Evolutionary conservation across 2,329 filamentous ascomycete genomes (phyloP).

Genomic region (Fusarium sp.): DNA sequence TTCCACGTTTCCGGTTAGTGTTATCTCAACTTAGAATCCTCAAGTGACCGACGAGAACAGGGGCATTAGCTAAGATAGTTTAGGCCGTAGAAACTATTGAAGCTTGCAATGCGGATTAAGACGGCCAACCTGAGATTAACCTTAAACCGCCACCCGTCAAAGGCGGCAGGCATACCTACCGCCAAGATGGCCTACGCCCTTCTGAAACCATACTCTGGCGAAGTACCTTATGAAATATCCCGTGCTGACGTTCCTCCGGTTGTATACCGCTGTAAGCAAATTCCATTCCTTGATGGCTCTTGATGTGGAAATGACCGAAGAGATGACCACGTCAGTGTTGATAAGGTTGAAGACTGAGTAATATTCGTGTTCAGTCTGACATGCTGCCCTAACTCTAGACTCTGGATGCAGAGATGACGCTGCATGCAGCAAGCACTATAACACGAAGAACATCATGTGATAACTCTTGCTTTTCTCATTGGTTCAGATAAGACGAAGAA

Average conservation of each 20-base stretch:
- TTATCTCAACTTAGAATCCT: too few relatives aligned
- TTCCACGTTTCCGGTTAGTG: too few relatives aligned
- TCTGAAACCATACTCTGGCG: neutral
- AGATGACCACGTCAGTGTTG: neutral
- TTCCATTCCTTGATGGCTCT: neutral
- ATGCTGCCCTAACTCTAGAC: neutral
- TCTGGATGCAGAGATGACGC: neutral
- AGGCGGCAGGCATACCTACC: too few relatives aligned
- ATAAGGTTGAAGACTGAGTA: neutral
- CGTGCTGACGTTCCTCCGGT: neutral
- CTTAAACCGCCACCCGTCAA: neutral
- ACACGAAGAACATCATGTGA: neutral
- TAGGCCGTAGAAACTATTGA: neutral
- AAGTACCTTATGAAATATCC: neutral
- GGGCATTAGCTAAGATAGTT: too few relatives aligned
- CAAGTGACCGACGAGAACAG: too few relatives aligned
- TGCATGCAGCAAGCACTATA: neutral
- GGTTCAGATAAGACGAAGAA: neutral
- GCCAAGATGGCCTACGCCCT: neutral
- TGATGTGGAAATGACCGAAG: constrained; percentile 11
- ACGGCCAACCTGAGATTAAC: neutral
- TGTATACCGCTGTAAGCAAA: neutral
- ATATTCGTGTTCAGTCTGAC: neutral
- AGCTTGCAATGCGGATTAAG: neutral
- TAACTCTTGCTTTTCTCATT: neutral